Evolutionary conservation across 2,329 filamentous ascomycete species (phyloP), one percentile per base, ranked within the genome.

Genomic region (Trichoderma koningiopsis): DNA sequence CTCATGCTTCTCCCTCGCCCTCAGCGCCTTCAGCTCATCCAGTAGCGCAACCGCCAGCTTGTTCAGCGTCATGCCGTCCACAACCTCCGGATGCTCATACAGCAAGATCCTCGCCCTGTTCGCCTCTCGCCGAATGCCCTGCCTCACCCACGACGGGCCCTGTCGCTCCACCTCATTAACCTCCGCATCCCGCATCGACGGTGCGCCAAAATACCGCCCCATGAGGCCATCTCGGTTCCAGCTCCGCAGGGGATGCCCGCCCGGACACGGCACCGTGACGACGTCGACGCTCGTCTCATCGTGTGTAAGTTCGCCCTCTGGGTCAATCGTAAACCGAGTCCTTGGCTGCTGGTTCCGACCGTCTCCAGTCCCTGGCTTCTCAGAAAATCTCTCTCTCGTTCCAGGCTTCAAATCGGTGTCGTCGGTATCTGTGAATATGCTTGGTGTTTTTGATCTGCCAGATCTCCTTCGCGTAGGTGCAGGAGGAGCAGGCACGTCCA

Each of bases 201-300:
- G 78, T 0, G 78, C 77, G 6, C 81, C 80, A 69, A 84, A 85
- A 71, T 84, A 85, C 31, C 80, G 81, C 2, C 83, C 80, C 49
- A 81, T 80, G 0, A 86, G 79, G 1, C 82, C 83, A 61, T 86
- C 84, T 16, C 83, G 80, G 37, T 79, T 83, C 86, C 86, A 88
- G 27, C 84, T 86, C 29, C 83, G 80, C n/a, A 86, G 75, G 1
- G 85, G 80, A 49, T 86, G 82, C 0, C 83, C 85, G 0, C 85
- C 86, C 0, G 85, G 82, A 70, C 86, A 88, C 0, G 86, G 84
- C 6, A 88, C 82, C 6, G 85, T 81, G 49, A 88, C 79, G 55
- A 88, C 79, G 67, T 88, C 86, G 58, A 86, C 85, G 4, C 79
- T 81, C 0, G 86, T 88, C 72, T 86, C 81, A 69, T 88, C 86